Conservation (phyloP, 805 yeast genomes). For the Pichia deserticola region DNA sequence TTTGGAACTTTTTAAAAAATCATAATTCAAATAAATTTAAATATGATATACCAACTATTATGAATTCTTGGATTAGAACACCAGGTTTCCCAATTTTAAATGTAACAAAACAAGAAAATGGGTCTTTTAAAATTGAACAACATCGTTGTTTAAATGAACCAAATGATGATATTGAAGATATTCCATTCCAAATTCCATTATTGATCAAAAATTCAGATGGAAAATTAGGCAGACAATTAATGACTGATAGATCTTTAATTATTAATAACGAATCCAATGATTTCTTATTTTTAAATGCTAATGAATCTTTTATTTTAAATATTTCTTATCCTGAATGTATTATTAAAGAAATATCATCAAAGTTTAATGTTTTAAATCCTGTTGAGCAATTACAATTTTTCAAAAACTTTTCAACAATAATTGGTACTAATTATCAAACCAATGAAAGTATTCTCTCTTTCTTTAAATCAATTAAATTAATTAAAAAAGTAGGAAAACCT, state of each 20-base stretch:
- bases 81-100: constrained; percentile 61
- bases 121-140: constrained; percentile 35
- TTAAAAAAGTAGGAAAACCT: constrained; percentile 21
- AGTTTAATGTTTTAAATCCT: constrained; percentile 18
- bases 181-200: constrained; percentile 58
- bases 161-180: constrained; percentile 37
- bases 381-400: constrained; percentile 32
- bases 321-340: constrained; percentile 36
- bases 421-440: constrained; percentile 29
- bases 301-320: constrained; percentile 40
- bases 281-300: constrained; percentile 37
- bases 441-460: constrained; percentile 29
- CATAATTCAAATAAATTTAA: constrained; percentile 22
- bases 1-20: constrained; percentile 39
- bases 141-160: constrained; percentile 30
- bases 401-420: constrained; percentile 33
- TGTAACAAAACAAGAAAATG: constrained; percentile 34
- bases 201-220: constrained; percentile 33
- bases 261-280: constrained; percentile 17
- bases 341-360: constrained; percentile 20
- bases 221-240: constrained; percentile 31
- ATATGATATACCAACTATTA: constrained; percentile 42
- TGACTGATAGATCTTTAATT: constrained; percentile 35
- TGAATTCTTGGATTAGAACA: constrained; percentile 53
- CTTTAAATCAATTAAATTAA: constrained; percentile 24